Evolutionary conservation across 2,329 filamentous ascomycete genomes (phyloP).

Genomic region (Leptographium radiaticola): DNA sequence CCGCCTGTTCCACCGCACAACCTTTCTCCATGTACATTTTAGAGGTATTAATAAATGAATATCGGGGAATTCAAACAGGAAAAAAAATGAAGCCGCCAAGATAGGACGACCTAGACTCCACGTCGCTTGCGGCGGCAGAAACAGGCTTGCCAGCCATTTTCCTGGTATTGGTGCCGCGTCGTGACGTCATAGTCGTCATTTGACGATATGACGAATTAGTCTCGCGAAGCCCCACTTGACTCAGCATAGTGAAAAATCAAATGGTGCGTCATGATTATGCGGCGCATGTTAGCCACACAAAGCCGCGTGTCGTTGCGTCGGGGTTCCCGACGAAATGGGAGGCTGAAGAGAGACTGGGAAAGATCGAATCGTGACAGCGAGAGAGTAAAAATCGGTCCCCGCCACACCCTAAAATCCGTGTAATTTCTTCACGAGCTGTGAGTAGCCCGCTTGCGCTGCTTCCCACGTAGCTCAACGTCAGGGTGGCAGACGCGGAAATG

Average conservation of each 20-base stretch:
- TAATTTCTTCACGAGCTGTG: not conserved
- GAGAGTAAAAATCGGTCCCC: too few species aligned
- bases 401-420: not conserved
- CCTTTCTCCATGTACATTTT: not conserved
- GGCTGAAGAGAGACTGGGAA: not conserved
- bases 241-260: too few species aligned
- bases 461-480: constrained; percentile 68
- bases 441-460: constrained; percentile 29
- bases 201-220: not conserved
- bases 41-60: not conserved
- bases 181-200: not conserved
- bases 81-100: not conserved
- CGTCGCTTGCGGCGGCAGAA: not conserved
- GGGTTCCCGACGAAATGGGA: not conserved
- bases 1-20: not conserved
- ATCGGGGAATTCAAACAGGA: not conserved
- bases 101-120: not conserved
- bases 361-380: too few species aligned
- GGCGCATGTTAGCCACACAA: not conserved
- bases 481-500: constrained; percentile 94
- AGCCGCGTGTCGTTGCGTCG: not conserved
- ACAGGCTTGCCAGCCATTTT: not conserved
- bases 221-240: too few species aligned
- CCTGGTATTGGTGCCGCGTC: not conserved
- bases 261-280: not conserved